Percentiles rank a stretch among this genome's conserved stretches.
Conservation (phyloP, 2,329 filamentous ascomycete genomes). For the Xylaria sp. region DNA sequence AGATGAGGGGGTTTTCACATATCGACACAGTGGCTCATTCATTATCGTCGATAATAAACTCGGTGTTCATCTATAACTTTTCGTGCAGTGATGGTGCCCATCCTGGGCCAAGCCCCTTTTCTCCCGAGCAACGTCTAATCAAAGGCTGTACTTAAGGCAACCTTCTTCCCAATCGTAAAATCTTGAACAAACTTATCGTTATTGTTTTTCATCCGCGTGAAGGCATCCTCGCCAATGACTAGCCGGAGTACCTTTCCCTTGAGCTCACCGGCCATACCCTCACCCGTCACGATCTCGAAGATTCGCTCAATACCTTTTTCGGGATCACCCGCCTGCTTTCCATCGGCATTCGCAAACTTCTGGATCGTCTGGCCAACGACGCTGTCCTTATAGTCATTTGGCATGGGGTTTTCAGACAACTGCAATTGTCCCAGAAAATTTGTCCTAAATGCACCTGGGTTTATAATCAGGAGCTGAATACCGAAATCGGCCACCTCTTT, state of each 20-base stretch:
- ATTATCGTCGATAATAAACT: not conserved
- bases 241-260: slow-evolving; percentile 51
- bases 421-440: slow-evolving; percentile 50
- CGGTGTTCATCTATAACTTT: not conserved
- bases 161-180: slow-evolving; percentile 39
- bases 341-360: slow-evolving; percentile 37
- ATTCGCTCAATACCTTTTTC: slow-evolving; percentile 52
- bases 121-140: not conserved
- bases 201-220: slow-evolving; percentile 39
- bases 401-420: slow-evolving; percentile 33
- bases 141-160: slow-evolving; percentile 41
- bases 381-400: slow-evolving; percentile 42
- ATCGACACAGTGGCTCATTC: not conserved
- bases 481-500: slow-evolving; percentile 51
- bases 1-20: not conserved
- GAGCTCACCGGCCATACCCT: slow-evolving; percentile 47
- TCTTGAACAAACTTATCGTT: slow-evolving; percentile 41
- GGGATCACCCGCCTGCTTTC: slow-evolving; percentile 49
- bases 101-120: not conserved
- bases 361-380: slow-evolving; percentile 23
- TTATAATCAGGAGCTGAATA: slow-evolving; percentile 49
- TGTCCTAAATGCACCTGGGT: slow-evolving; percentile 56
- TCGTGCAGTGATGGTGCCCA: not conserved
- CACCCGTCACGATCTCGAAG: slow-evolving; percentile 51
- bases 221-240: slow-evolving; percentile 52